Evolutionary conservation across 2,329 filamentous ascomycete species (phyloP), one percentile per base, ranked within the genome.

Genomic region (Aspergillus intermedius): DNA sequence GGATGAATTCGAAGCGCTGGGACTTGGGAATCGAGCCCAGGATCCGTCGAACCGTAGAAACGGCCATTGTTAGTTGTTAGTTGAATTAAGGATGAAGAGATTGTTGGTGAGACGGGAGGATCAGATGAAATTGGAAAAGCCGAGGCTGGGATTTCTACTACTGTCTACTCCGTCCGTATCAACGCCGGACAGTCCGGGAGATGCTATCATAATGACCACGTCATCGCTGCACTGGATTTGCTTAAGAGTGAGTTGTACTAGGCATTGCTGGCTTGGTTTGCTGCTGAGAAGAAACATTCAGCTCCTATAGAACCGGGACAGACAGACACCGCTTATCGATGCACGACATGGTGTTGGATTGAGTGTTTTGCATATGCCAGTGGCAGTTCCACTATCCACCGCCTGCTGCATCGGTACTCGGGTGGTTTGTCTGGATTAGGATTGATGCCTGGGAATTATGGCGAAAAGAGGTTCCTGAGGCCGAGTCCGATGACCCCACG

Each of bases 1-100:
- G 45, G 28, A 52, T 40, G 44, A 49, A 46, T 22, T 45, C 35
- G 32, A 52, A 19, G 32, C 51, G 42, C 42, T 50, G 32, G 46
- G 39, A 42, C 42, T 52, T 51, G 10, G 51, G 40, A 3, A 52
- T 42, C 6, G 50, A 48, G 32, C 45, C 46, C 19, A 55, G 46
- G 28, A 51, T 46, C 42, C 50, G 54, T 49, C 48, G 54, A 44
- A 61, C 50, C 12, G 49, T 56, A 10, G 49, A 49, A n/a, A 49
- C 52, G 39, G 54, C 52, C 60, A 62, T 62, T 10, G 15, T 40
- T 40, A 15, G 17, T 53, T 21, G 19, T 9, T 7, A 12, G 37
- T 40, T 3, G 19, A 21, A 10, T 10, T 17, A 5, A 12, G 37
- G 37, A 40, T 40, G 17, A 19, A 5, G 19, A 19, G 9, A 4